phyloP scores from a whole-genome alignment of 2,329 filamentous ascomycete species.

The Ophiostoma perfectum region DNA sequence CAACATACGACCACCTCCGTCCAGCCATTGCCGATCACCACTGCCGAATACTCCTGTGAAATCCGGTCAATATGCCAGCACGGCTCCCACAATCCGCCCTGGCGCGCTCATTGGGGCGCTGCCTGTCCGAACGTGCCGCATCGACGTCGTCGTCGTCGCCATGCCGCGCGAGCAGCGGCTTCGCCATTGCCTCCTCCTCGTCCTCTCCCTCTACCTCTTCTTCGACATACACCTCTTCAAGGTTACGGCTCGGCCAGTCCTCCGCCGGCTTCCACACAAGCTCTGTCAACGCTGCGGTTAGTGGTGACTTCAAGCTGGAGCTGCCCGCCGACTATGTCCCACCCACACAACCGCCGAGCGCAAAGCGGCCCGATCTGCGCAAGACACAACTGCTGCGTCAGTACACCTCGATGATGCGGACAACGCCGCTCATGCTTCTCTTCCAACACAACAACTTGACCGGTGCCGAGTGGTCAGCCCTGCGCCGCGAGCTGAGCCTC shows the following conservation, averaged over 20 bases:
- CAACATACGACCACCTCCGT: background rate
- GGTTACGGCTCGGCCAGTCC: background rate
- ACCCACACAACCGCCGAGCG: conserved; percentile 77
- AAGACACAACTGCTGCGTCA: conserved; percentile 83
- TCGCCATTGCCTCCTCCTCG: background rate
- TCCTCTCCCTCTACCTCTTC: background rate
- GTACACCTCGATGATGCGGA: conserved; percentile 83
- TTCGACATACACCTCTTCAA: conserved; percentile 11
- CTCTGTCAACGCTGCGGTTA: background rate
- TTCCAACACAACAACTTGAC: conserved; percentile 69
- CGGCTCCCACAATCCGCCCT: conserved; percentile 13
- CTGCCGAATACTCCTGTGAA: background rate
- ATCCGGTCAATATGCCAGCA: conserved; percentile 19
- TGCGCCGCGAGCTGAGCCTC: conserved; percentile 61
- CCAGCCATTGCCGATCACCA: conserved; percentile 1
- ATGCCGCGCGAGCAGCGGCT: background rate
- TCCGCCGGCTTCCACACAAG: conserved; percentile 19
- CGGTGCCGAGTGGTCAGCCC: conserved; percentile 66
- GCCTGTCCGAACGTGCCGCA: conserved; percentile 19
- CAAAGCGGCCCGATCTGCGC: conserved; percentile 77
- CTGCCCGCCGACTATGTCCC: conserved; percentile 48
- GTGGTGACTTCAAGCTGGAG: conserved; percentile 27
- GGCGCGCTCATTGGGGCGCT: conserved; percentile 21
- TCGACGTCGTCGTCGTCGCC: conserved; percentile 5
- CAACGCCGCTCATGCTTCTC: conserved; percentile 76